A percentile compares a stretch with the other conserved stretches of the same genome.
Evolutionary conservation across 805 yeast genomes (phyloP).

Genomic region (Yarrowia porcina): DNA sequence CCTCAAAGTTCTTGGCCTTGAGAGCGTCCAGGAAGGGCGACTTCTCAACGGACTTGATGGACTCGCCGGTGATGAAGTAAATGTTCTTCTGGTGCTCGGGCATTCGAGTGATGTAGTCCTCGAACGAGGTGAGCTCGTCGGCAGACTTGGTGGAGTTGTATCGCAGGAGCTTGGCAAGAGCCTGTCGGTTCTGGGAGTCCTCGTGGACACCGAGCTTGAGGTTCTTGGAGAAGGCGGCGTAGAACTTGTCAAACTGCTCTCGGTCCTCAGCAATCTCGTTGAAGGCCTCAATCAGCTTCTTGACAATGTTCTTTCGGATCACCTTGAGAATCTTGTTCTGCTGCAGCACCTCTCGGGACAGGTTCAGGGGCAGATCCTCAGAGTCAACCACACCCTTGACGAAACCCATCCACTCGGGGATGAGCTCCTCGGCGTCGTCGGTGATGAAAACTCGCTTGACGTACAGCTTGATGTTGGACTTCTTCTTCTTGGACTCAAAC

Average conservation of each 20-base stretch:
- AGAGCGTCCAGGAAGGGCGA: conserved; percentile 99
- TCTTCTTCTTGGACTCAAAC: conserved; percentile 98
- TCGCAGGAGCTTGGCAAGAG: conserved; percentile 94
- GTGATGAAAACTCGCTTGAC: conserved; percentile 99
- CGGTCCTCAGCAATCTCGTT: conserved; percentile 98
- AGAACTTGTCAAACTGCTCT: conserved; percentile 98
- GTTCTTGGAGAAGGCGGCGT: conserved; percentile 97
- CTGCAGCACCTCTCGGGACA: conserved; percentile 99
- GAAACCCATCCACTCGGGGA: conserved; percentile 98
- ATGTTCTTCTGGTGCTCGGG: conserved; percentile 99
- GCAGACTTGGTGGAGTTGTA: conserved; percentile 93
- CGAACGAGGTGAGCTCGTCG: conserved; percentile 90
- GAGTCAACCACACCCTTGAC: conserved; percentile 99
- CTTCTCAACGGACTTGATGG: conserved; percentile 94
- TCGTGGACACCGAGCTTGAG: conserved; percentile 98
- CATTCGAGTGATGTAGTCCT: conserved; percentile 99
- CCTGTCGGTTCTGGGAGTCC: conserved; percentile 94
- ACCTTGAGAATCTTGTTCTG: conserved; percentile 99
- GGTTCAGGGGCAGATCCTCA: conserved; percentile 98
- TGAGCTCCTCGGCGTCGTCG: conserved; percentile 98
- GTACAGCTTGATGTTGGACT: conserved; percentile 95
- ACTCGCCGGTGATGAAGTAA: conserved; percentile 99
- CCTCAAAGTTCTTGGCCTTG: conserved; percentile 98
- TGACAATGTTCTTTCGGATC: conserved; percentile 97
- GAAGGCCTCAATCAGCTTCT: conserved; percentile 97